These are phyloP conservation scores for Kuraishia borneana DNA, from an alignment of 805 yeast species.

Conservation along the genomic window DNA sequence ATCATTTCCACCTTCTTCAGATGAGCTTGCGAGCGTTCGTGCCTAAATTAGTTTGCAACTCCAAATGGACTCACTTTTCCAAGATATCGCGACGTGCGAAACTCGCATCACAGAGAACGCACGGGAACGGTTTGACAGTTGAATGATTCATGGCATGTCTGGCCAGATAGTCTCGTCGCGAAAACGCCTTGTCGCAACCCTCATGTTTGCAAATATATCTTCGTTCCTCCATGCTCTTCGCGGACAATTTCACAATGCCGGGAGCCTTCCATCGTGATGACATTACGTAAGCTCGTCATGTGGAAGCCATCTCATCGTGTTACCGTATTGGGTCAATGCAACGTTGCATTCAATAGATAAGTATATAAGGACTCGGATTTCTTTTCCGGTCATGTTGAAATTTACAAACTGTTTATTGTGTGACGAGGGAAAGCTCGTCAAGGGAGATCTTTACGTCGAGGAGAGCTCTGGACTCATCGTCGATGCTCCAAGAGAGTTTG, in stretches of 20 bases:
- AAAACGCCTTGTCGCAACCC: conserved; percentile 7
- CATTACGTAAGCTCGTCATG: no score
- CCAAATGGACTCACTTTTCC: conserved; percentile 14
- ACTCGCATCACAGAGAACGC: conserved; percentile 13
- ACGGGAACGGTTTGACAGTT: conserved; percentile 14
- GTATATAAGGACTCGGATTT: neutral
- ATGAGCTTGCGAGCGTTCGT: neutral
- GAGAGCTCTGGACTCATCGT: conserved; percentile 29
- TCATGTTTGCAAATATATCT: conserved; percentile 1
- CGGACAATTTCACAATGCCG: no score
- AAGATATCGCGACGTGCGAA: conserved; percentile 21
- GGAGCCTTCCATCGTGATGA: no score
- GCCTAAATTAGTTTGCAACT: neutral
- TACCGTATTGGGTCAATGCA: no score
- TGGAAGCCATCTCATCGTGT: no score
- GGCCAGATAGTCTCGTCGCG: conserved; percentile 14
- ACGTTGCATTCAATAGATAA: neutral
- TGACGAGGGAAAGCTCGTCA: conserved; percentile 25
- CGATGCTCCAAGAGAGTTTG: conserved; percentile 10
- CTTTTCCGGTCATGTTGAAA: conserved; percentile 5
- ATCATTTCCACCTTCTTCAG: neutral
- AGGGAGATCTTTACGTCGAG: conserved; percentile 32
- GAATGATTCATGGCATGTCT: conserved; percentile 21
- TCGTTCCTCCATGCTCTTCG: no score
- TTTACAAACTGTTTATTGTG: conserved; percentile 31